Evolutionary conservation across 148 eudicot genomes (phyloP).

Genomic region (Dianthus caryophyllus): DNA sequence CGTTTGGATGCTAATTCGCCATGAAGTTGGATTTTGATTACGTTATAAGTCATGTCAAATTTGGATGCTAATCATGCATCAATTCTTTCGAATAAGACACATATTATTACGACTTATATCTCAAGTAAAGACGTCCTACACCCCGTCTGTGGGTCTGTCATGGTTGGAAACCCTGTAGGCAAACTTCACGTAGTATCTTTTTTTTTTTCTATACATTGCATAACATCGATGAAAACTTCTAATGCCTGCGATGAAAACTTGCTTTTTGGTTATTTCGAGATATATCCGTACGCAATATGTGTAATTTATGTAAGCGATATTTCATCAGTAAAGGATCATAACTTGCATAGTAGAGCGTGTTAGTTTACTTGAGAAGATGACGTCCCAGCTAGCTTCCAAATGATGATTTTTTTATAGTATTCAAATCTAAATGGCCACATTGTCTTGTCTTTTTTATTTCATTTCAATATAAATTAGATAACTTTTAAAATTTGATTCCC

Average conservation of each 20-base stretch:
- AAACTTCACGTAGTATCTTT: not conserved
- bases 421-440: no score
- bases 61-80: not conserved
- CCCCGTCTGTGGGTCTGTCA: not conserved
- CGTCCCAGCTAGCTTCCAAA: not conserved
- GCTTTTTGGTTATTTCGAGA: not conserved
- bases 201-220: not conserved
- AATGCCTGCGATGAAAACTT: not conserved
- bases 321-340: not conserved
- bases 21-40: conserved; percentile 11
- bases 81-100: not conserved
- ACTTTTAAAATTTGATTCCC: no score
- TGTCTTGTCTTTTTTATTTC: no score
- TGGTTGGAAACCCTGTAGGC: not conserved
- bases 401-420: not conserved
- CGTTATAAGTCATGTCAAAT: conserved; percentile 9
- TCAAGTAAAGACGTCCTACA: not conserved
- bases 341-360: not conserved
- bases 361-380: not conserved
- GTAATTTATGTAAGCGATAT: not conserved
- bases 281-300: no score
- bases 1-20: conserved; percentile 13
- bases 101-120: not conserved
- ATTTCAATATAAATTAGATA: no score
- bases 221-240: not conserved